Base-by-base conservation (phyloP, 2,329 filamentous ascomycete genomes). In the Fusarium sp. region DNA sequence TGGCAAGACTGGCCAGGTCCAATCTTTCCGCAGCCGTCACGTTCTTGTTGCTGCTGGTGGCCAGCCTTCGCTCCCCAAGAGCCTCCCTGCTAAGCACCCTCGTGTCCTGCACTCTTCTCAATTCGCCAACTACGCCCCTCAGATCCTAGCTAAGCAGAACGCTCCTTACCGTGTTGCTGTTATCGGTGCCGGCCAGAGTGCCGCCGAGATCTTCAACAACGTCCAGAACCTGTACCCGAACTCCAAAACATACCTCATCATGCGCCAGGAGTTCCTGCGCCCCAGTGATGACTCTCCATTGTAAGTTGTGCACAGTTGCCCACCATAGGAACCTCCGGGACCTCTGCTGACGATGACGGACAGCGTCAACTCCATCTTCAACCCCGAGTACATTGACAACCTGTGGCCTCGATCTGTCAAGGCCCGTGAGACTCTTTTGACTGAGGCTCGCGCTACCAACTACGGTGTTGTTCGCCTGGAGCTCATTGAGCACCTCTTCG, bases 221-320 rank as follows among this genome's bases (percentile, higher is more conserved):
- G 85, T 98, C 56, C 93, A 96, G 78, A 88, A 86, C 44, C 86
- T 94, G 52, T 98, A 97, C 81, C 95, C 95, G 44, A 95, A 96
- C 80, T 91, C 93, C 35, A 88, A 90, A 77, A 95, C 95, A 1
- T 89, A 87, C 41, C 84, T 99, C 65, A 85, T 98, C 68, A 96
- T 98, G 87, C 91, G 94, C 76, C 92, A 92, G 47, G 90, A 94
- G 72, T 95, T 96, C 64, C 84, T 99, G 69, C 91, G 93, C 77
- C 96, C 96, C 3, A 97, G 94, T 80, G 96, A 99, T 80, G 96
- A 98, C 82, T 98, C 94, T 61, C 96, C 96, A 24, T 98, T 98
- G 93, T 95, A 86, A 86, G 93, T 88, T 39, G 54, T 22, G 6
- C 36, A 35, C 17, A 39, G 18, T 7, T 39, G 12, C 24, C 14